Base-by-base conservation (phyloP, 75 land plant genomes). In the Chamaecyparis obtusa region DNA sequence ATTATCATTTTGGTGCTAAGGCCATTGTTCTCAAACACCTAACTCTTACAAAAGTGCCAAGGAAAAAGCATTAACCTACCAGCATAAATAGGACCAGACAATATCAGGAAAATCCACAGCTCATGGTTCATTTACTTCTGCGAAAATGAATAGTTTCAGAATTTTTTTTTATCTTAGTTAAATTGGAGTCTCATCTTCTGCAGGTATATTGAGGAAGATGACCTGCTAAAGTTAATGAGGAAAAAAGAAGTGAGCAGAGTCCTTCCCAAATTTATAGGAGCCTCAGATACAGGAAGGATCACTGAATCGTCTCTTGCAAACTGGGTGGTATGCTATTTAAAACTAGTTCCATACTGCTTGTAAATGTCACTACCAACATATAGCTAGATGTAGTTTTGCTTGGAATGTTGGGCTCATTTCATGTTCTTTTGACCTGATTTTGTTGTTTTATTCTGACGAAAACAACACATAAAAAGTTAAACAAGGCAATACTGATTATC, bases 181-280 rank as follows among this genome's bases (percentile, higher is more conserved):
- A 27, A 37, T 43, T 83, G 19, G 21, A 8, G 33, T 75, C 41
- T 30, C 17, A 75, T 87, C 27, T n/a, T 15, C 46, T 72, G 15
- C 78, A 94, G 93, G 85, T 87, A 89, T 56, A 91, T 94, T 87
- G 89, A 85, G 16, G 89, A 90, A 74, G 90, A 92, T 24, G 93
- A 92, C 54, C 88, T 94, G 2, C n/a, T 85, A 86, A 79, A 90
- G 37, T 92, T 92, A 75, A 39, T 92, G 87, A 81, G 75, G 8
- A 86, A 87, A 16, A 87, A 75, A n/a, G 95, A 94, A 44, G 88
- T 88, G 32, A 83, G 80, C 37, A 87, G 71, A 8, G 86, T 89
- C 24, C 84, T 94, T 41, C 85, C 89, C 41, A 86, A 89, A 9
- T 92, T 94, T 79, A 92, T 88, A 60, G 94, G 94, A 39, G 92